Conservation (phyloP, 345 rosid species). For the Mallotus nudiflorus region DNA sequence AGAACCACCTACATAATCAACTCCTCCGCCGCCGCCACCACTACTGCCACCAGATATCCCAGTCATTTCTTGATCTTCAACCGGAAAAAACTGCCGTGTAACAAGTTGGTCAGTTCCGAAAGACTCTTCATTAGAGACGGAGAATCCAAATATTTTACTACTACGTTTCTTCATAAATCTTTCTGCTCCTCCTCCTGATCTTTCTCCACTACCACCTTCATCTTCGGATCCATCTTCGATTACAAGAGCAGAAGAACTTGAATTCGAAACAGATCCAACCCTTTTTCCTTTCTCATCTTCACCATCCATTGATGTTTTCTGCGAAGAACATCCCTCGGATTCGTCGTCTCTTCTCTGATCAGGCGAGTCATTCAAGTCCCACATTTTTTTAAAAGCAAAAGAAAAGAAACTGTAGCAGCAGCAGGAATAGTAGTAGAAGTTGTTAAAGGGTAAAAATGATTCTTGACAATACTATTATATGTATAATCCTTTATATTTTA, state of each 20-base stretch:
- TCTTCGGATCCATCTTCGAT: conserved; percentile 78
- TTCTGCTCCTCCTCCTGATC: conserved; percentile 31
- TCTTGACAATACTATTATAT: background rate
- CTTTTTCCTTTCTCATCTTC: conserved; percentile 66
- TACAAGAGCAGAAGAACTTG: conserved; percentile 82
- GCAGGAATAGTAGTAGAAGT: background rate
- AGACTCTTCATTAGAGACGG: conserved; percentile 32
- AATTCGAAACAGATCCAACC: conserved; percentile 70
- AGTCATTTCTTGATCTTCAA: conserved; percentile 48
- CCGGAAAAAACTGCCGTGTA: conserved; percentile 86
- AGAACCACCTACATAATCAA: conserved; percentile 1
- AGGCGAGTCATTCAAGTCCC: conserved; percentile 80
- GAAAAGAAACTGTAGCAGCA: background rate
- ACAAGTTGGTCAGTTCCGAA: conserved; percentile 49
- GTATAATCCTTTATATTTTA: too few relatives aligned
- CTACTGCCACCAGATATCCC: conserved; percentile 26
- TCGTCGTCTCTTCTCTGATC: conserved; percentile 45
- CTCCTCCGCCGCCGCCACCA: conserved; percentile 14
- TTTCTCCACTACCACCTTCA: conserved; percentile 39
- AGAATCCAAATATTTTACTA: conserved; percentile 55
- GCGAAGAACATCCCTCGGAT: conserved; percentile 52
- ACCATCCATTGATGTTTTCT: conserved; percentile 34
- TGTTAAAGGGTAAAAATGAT: background rate
- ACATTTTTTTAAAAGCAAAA: conserved; percentile 40
- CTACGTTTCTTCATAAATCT: conserved; percentile 40